These are phyloP conservation scores for Sugiyamaella castrensis DNA, from an alignment of 1,139 yeast species.

Conservation along the genomic window DNA sequence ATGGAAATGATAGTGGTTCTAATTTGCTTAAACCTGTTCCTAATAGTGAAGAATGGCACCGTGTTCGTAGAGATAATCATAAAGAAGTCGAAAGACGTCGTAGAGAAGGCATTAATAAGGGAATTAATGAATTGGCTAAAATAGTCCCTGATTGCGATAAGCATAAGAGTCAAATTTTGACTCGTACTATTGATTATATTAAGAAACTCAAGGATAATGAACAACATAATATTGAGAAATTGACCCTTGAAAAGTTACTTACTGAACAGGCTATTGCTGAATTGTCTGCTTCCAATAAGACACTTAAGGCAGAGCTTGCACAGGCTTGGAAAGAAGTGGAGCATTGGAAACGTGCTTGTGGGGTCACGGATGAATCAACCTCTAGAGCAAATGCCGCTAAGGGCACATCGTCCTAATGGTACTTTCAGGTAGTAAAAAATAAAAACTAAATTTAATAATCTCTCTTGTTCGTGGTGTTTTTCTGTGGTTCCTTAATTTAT, in stretches of 20 bases:
- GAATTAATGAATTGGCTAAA: constrained; percentile 79
- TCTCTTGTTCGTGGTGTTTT: no score
- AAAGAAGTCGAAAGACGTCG: constrained; percentile 97
- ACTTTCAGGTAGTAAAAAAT: no score
- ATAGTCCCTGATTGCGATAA: constrained; percentile 86
- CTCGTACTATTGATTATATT: constrained; percentile 85
- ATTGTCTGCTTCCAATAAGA: constrained; percentile 71
- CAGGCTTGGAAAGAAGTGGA: constrained; percentile 93
- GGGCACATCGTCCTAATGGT: no score
- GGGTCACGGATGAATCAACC: constrained; percentile 4
- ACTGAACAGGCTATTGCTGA: constrained; percentile 90
- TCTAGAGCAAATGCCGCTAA: no score
- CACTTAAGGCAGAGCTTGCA: constrained; percentile 73
- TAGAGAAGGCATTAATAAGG: constrained; percentile 86
- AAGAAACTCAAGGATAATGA: constrained; percentile 85
- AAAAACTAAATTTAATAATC: no score
- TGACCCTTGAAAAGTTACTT: constrained; percentile 87
- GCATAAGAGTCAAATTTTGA: constrained; percentile 85
- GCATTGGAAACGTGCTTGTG: constrained; percentile 58
- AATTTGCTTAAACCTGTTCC: constrained; percentile 42
- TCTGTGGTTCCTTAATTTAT: no score
- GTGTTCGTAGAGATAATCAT: constrained; percentile 82
- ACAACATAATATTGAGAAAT: constrained; percentile 82
- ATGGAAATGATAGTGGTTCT: background rate
- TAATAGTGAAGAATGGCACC: constrained; percentile 82